A percentile compares a stretch with the other conserved stretches of the same genome.
Conservation (phyloP, 2,329 filamentous ascomycete genomes). For the Sporothrix curviconia region DNA sequence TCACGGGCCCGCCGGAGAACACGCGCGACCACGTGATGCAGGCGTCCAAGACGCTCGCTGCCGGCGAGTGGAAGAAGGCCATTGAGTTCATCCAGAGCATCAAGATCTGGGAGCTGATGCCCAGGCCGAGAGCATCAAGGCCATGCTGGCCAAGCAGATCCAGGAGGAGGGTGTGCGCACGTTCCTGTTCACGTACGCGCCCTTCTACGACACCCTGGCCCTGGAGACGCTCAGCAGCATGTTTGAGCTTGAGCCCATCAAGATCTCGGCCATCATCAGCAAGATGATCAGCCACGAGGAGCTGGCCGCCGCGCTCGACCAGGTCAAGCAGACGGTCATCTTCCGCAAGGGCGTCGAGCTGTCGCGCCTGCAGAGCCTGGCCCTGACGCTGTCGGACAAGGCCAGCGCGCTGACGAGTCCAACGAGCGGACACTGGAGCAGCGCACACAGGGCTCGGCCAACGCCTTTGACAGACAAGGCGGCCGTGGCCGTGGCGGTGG, state of each 20-base stretch:
- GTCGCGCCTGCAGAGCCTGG: slow-evolving; percentile 88
- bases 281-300: slow-evolving; percentile 99
- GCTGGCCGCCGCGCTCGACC: slow-evolving; percentile 89
- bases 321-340: slow-evolving; percentile 94
- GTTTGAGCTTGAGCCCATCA: slow-evolving; percentile 89
- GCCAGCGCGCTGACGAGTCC: slow-evolving; percentile 91
- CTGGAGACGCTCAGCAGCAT: slow-evolving; percentile 79
- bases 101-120: slow-evolving; percentile 99
- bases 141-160: slow-evolving; percentile 95
- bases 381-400: slow-evolving; percentile 91
- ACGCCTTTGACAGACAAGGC: slow-evolving; percentile 90
- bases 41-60: slow-evolving; percentile 91
- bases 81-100: slow-evolving; percentile 91
- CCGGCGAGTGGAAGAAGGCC: slow-evolving; percentile 97
- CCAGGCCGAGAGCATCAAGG: slow-evolving; percentile 90
- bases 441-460: slow-evolving; percentile 88
- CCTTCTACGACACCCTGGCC: slow-evolving; percentile 95
- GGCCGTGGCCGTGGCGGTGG: slow-evolving; percentile 68
- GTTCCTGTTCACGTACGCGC: slow-evolving; percentile 98
- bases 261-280: slow-evolving; percentile 91
- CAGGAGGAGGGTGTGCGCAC: slow-evolving; percentile 97
- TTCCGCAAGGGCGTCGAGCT: slow-evolving; percentile 99
- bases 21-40: slow-evolving; percentile 99
- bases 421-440: slow-evolving; percentile 98
- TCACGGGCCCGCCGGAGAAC: slow-evolving; percentile 97